A percentile compares a stretch with the other conserved stretches of the same genome.
Conservation (phyloP, 2,329 filamentous ascomycete species). For the Phyllosticta citrichinensis region DNA sequence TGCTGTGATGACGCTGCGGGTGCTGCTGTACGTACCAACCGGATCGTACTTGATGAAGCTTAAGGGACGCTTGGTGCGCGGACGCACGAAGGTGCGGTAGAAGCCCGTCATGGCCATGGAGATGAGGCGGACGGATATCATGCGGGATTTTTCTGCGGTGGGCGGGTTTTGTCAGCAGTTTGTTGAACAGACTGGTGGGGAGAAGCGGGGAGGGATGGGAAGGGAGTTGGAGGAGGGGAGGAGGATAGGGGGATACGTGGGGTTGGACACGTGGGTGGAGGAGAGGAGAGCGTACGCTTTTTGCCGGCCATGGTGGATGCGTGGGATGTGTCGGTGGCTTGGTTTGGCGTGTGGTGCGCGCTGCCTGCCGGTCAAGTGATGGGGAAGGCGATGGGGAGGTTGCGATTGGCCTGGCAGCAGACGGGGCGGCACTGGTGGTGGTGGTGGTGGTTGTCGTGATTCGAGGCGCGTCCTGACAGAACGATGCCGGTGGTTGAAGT, state of each 20-base stretch:
- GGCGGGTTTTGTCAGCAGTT: background rate
- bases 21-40: conserved; percentile 53
- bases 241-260: background rate
- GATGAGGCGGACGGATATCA: conserved; percentile 84
- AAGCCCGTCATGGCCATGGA: conserved; percentile 99
- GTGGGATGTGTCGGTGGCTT: background rate
- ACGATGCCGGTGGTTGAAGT: no score
- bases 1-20: no score
- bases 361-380: background rate
- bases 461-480: no score
- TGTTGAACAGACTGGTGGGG: background rate
- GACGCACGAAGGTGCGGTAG: conserved; percentile 84
- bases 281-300: background rate
- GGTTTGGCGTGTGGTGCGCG: background rate
- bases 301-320: background rate
- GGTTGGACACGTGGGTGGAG: no score
- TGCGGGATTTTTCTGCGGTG: conserved; percentile 59
- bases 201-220: background rate
- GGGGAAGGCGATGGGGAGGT: background rate
- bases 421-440: no score
- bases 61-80: conserved; percentile 69
- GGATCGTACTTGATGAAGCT: conserved; percentile 99
- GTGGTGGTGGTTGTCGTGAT: background rate
- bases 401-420: background rate
- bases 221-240: background rate